Percentiles rank a stretch among this genome's conserved stretches.
Evolutionary conservation across 148 eudicot genomes (phyloP).

Genomic region (Chenopodium formosanum): DNA sequence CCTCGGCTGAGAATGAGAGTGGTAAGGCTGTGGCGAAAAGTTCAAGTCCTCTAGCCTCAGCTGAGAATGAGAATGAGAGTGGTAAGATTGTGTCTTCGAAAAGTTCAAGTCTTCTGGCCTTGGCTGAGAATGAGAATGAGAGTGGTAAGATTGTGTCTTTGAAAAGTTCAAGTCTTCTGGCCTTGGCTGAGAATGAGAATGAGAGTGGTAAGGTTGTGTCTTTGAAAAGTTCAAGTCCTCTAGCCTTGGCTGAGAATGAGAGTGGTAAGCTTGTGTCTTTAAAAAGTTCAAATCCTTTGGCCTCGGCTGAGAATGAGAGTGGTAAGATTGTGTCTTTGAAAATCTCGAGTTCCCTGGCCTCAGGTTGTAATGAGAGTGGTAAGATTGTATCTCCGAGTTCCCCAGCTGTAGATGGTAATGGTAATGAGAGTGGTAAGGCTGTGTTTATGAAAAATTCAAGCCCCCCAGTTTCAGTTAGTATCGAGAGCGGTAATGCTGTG

Average conservation of each 20-base stretch:
- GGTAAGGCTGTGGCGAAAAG: not conserved
- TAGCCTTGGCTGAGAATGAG: not conserved
- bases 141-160: conserved; percentile 7
- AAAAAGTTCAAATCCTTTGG: not conserved
- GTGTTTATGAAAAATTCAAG: too few relatives aligned
- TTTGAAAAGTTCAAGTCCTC: conserved; percentile 6
- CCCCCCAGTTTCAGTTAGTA: too few relatives aligned
- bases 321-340: conserved; percentile 14
- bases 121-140: not conserved
- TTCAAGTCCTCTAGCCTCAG: not conserved
- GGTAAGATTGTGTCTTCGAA: conserved; percentile 6
- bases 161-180: conserved; percentile 12
- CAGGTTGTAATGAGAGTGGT: not conserved
- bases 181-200: not conserved
- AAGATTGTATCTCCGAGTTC: not conserved
- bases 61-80: not conserved
- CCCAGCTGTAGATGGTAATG: too few relatives aligned
- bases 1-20: conserved; percentile 4
- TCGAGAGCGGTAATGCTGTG: not conserved
- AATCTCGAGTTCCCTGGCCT: conserved; percentile 9
- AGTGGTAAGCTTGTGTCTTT: conserved; percentile 5
- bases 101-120: conserved; percentile 7
- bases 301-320: not conserved
- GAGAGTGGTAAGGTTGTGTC: conserved; percentile 13
- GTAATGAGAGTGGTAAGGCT: too few relatives aligned